phyloP scores from a whole-genome alignment of 768 basidiomycete species.

The Naematelia encephala region DNA sequence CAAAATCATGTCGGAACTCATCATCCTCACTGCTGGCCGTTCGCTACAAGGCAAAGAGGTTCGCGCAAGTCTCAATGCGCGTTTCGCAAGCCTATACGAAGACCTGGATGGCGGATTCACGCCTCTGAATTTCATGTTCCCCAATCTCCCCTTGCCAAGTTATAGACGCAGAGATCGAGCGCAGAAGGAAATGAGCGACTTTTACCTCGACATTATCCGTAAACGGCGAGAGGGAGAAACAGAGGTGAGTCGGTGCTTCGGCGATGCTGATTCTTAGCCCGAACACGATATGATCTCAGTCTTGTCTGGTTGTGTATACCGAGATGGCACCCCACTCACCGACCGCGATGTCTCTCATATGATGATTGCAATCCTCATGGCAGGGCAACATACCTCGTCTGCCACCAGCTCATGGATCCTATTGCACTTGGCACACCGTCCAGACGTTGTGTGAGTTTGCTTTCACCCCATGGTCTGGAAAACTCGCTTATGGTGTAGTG shows the following conservation, averaged over 20 bases:
- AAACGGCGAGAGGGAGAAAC: constrained; percentile 59
- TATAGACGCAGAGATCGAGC: constrained; percentile 85
- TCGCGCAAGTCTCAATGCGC: constrained; percentile 69
- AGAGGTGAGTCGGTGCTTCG: constrained; percentile 51
- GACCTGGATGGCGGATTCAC: constrained; percentile 96
- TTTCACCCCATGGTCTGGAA: not conserved
- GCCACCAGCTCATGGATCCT: constrained; percentile 86
- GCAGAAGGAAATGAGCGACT: constrained; percentile 87
- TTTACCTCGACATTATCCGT: constrained; percentile 81
- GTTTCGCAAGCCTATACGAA: constrained; percentile 76
- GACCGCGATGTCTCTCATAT: constrained; percentile 97
- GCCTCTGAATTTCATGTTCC: constrained; percentile 91
- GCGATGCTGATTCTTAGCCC: constrained; percentile 53
- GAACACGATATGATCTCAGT: constrained; percentile 91
- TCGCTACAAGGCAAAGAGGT: constrained; percentile 94
- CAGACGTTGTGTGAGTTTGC: constrained; percentile 66
- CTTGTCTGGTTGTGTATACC: constrained; percentile 77
- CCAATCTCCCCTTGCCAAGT: constrained; percentile 82
- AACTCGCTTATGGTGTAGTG: constrained; percentile 56
- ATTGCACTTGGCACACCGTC: constrained; percentile 75
- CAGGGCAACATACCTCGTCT: constrained; percentile 97
- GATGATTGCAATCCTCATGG: constrained; percentile 98
- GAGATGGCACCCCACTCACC: constrained; percentile 67
- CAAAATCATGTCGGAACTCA: constrained; percentile 76
- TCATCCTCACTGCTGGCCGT: constrained; percentile 87